Conservation (phyloP, 768 basidiomycete genomes). For the Tylopilus sp. region DNA sequence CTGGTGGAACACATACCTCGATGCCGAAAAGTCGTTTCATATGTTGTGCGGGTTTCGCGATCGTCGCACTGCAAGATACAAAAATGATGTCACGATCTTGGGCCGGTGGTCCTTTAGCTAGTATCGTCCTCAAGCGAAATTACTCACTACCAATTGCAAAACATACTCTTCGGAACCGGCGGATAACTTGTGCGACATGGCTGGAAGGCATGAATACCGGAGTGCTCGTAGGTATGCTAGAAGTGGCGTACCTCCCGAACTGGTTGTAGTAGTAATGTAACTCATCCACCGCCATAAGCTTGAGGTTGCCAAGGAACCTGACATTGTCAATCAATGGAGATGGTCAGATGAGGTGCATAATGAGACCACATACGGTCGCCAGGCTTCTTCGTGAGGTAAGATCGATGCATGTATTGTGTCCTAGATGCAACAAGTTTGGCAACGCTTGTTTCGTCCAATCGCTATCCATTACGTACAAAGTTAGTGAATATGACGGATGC, state of each 20-base stretch:
- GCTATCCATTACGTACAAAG: constrained; percentile 51
- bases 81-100: constrained; percentile 55
- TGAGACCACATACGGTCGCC: constrained; percentile 57
- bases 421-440: constrained; percentile 34
- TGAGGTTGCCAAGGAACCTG: constrained; percentile 75
- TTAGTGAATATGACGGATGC: constrained; percentile 87
- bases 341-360: not conserved
- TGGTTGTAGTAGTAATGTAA: constrained; percentile 82
- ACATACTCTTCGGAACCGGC: constrained; percentile 73
- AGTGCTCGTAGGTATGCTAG: too few relatives aligned
- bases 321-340: constrained; percentile 1
- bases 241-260: constrained; percentile 61
- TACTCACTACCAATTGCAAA: constrained; percentile 71
- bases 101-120: not conserved
- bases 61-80: constrained; percentile 87
- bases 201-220: constrained; percentile 23
- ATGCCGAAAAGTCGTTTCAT: constrained; percentile 78
- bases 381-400: constrained; percentile 77
- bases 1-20: constrained; percentile 27
- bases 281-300: constrained; percentile 79
- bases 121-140: not conserved
- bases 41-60: constrained; percentile 69
- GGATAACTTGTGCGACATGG: constrained; percentile 77
- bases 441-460: not conserved
- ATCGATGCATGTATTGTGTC: constrained; percentile 86